Percentiles rank a stretch among this genome's conserved stretches.
phyloP scores from a whole-genome alignment of 2,329 filamentous ascomycete species.

The Aspergillus sp. region DNA sequence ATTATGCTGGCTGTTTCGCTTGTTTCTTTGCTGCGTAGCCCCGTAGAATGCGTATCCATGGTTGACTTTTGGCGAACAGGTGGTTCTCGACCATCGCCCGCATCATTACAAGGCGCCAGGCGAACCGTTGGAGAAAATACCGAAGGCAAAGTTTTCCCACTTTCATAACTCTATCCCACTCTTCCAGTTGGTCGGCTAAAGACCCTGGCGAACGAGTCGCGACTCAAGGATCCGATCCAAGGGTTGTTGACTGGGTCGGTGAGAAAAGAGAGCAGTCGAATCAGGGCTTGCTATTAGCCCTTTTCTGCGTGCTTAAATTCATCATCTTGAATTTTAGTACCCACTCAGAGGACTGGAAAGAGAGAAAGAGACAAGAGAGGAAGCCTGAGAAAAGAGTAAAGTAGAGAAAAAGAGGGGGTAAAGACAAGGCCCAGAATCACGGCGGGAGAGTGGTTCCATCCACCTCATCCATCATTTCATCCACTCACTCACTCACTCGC shows the following conservation, averaged over 20 bases:
- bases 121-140: conserved; percentile 2
- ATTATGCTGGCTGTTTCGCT: not conserved
- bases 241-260: not conserved
- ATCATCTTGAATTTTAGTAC: not conserved
- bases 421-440: not conserved
- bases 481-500: not conserved
- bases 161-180: not conserved
- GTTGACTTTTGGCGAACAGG: not conserved
- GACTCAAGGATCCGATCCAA: not conserved
- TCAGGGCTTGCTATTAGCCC: no score
- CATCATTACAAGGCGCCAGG: not conserved
- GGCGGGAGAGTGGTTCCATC: conserved; percentile 1
- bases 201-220: conserved; percentile 1
- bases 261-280: not conserved
- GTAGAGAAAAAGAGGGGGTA: not conserved
- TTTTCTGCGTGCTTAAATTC: not conserved
- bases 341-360: not conserved
- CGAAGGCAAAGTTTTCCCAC: conserved; percentile 1
- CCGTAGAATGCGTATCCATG: not conserved
- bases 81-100: not conserved
- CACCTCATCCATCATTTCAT: conserved; percentile 1
- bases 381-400: not conserved
- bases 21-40: not conserved
- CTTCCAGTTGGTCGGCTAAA: not conserved
- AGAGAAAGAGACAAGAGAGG: not conserved